Percentiles rank a stretch among this genome's conserved stretches.
These are phyloP conservation scores for Thelonectria discophora DNA, from an alignment of 2,329 filamentous ascomycete species.

Conservation along the genomic window DNA sequence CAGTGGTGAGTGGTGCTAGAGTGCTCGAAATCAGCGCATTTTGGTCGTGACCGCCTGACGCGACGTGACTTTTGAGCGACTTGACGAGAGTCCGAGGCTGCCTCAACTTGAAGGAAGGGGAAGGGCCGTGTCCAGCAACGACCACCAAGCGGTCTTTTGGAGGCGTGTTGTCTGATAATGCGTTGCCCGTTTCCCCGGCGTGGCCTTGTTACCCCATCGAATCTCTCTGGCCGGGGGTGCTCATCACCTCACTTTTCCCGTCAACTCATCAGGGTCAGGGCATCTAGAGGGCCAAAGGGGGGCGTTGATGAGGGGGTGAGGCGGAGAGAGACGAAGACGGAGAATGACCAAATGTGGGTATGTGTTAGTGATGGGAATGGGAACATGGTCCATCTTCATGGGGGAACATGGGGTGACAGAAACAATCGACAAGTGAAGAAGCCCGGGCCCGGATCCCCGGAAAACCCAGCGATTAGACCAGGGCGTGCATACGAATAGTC, in stretches of 20 bases:
- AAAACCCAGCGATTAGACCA: slow-evolving; percentile 23
- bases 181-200: slow-evolving; percentile 10
- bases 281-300: background rate
- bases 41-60: slow-evolving; percentile 38
- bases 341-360: background rate
- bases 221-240: background rate
- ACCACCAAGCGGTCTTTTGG: slow-evolving; percentile 15
- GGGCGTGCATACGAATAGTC: slow-evolving; percentile 9
- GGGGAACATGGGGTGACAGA: slow-evolving; percentile 29
- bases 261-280: background rate
- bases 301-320: background rate
- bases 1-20: slow-evolving; percentile 28
- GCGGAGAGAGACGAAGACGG: background rate
- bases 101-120: slow-evolving; percentile 20
- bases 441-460: slow-evolving; percentile 39
- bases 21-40: slow-evolving; percentile 33
- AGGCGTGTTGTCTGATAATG: background rate
- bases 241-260: background rate
- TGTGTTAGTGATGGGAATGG: too few relatives aligned
- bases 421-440: slow-evolving; percentile 19
- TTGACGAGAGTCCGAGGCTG: slow-evolving; percentile 14
- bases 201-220: background rate
- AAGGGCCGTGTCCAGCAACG: slow-evolving; percentile 25
- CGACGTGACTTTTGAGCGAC: slow-evolving; percentile 12
- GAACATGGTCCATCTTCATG: slow-evolving; percentile 7